These are phyloP conservation scores for Cyclaneusma minus DNA, from an alignment of 2,329 filamentous ascomycete genomes.

Conservation along the genomic window DNA sequence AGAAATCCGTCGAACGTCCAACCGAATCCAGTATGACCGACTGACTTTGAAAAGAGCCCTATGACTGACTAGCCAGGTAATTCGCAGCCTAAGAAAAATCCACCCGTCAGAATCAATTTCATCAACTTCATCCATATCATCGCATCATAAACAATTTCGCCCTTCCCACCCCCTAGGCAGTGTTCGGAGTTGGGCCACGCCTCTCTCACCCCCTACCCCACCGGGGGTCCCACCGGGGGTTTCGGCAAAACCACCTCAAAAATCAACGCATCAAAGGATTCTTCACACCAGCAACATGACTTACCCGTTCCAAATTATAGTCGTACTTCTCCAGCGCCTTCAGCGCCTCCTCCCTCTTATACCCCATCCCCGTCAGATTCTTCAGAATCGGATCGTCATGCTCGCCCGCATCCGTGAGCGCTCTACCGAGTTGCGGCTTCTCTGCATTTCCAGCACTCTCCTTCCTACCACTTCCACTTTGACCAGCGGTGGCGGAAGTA, in stretches of 20 bases:
- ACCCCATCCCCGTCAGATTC: slow-evolving; percentile 81
- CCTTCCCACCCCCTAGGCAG: too few relatives aligned
- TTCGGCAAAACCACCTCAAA: slow-evolving; percentile 4
- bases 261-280: slow-evolving; percentile 1
- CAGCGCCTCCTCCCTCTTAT: slow-evolving; percentile 56
- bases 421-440: slow-evolving; percentile 41
- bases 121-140: too few relatives aligned
- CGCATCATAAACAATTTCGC: too few relatives aligned
- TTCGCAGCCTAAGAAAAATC: slow-evolving; percentile 19
- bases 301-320: slow-evolving; percentile 88
- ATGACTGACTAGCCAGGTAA: slow-evolving; percentile 17
- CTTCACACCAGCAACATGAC: too few relatives aligned
- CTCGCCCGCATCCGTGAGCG: slow-evolving; percentile 56
- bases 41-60: too few relatives aligned
- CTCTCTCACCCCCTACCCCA: too few relatives aligned
- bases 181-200: too few relatives aligned
- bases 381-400: slow-evolving; percentile 89
- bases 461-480: slow-evolving; percentile 8
- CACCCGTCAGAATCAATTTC: too few relatives aligned
- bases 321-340: slow-evolving; percentile 83
- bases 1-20: too few relatives aligned
- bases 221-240: too few relatives aligned
- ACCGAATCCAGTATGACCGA: too few relatives aligned
- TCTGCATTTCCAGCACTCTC: slow-evolving; percentile 7
- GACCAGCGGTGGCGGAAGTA: slow-evolving; percentile 7